These are phyloP conservation scores for Paspalum notatum DNA, from an alignment of 176 grass and related monocot species.

Conservation along the genomic window DNA sequence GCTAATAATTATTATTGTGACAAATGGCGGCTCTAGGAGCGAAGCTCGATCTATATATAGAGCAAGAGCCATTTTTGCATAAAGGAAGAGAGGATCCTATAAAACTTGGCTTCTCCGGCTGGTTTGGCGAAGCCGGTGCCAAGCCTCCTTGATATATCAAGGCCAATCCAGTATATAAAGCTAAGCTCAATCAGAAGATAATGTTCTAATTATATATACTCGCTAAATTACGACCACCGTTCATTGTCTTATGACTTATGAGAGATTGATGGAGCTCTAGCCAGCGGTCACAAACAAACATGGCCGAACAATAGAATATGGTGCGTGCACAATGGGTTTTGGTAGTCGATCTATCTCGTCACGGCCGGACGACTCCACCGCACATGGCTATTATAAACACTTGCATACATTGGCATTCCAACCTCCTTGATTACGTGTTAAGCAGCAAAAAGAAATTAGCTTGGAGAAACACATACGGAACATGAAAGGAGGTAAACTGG, in stretches of 20 bases:
- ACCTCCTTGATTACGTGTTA: conserved; percentile 24
- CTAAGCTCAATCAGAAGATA: too few species aligned
- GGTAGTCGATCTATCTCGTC: not conserved
- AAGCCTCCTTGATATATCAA: too few species aligned
- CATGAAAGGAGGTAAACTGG: conserved; percentile 2
- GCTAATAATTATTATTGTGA: too few species aligned
- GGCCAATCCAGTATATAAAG: too few species aligned
- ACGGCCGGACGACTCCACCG: not conserved
- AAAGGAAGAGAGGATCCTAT: too few species aligned
- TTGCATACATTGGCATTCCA: not conserved
- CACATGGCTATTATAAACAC: conserved; percentile 5
- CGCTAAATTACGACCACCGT: not conserved
- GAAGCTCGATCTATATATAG: too few species aligned
- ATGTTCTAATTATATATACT: too few species aligned
- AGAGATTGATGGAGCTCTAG: too few species aligned
- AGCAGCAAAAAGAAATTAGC: conserved; percentile 18
- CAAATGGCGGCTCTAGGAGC: too few species aligned
- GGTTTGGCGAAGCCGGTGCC: too few species aligned
- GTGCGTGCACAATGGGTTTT: not conserved
- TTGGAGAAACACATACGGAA: conserved; percentile 31
- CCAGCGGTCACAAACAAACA: not conserved
- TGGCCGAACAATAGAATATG: not conserved
- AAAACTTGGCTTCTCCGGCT: too few species aligned
- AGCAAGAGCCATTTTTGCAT: too few species aligned
- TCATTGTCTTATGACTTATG: not conserved